Base-by-base conservation (phyloP, 139 green algal species). In the Astrephomene gubernaculifera region DNA sequence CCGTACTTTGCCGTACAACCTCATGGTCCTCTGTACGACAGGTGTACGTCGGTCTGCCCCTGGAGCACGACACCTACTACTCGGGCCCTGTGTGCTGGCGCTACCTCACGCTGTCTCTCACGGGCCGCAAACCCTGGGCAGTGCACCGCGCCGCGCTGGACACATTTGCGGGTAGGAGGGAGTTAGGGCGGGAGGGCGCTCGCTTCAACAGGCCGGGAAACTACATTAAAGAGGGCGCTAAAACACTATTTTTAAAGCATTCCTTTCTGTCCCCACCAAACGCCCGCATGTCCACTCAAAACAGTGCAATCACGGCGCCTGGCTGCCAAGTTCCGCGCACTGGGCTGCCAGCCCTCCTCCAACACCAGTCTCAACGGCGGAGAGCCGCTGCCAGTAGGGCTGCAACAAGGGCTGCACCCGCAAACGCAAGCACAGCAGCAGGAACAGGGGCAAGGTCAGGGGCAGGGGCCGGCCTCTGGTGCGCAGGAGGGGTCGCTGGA, bases 41-140 rank as follows among this genome's bases (percentile, higher is more conserved):
- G 81, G 75, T 94, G 31, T 90, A 89, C 53, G 87, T 92, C 31
- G 92, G 92, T 0, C 78, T 95, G 71, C 92, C 92, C 27, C 89
- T 88, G 63, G 87, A 92, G 67, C 90, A 94, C 85, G 86, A 93
- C 86, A 17, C 73, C 36, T 67, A 60, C 63, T 88, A 87, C 57
- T n/a, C 35, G 10, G 83, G 73, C 0, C 86, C 85, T 22, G 87
- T 95, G 44, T 93, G 90, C 76, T 95, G 92, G 92, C 75, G 90
- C 38, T 90, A 89, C 79, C 63, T 82, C 44, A 85, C 81, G 36
- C 43, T 88, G 49, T 68, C 36, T 10, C 43, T 73, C 33, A 45
- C 31, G 9, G 82, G 71, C 8, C 49, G 65, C 31, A 74, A 79
- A 52, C 31, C 45, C 35, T 88, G 83, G 83, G n/a, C 33, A 7